phyloP scores from a whole-genome alignment of 139 green algal species.

The Chlorella sp. region DNA sequence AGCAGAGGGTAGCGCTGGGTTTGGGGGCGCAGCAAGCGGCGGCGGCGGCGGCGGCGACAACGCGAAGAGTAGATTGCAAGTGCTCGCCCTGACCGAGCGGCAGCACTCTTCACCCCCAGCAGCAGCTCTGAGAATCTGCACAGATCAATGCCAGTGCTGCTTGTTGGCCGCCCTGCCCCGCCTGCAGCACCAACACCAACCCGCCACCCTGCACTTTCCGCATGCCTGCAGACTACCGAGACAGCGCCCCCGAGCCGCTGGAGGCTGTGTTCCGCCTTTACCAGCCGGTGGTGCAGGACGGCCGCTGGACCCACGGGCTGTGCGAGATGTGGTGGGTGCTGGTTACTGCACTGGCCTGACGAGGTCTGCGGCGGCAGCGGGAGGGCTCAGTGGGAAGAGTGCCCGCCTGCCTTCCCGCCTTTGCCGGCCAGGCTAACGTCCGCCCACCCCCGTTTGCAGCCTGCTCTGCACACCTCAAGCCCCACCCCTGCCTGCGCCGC shows the following conservation, averaged over 20 bases:
- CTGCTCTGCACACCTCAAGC: neutral
- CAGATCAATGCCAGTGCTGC: no score
- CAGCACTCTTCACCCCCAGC: no score
- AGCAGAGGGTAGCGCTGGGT: neutral
- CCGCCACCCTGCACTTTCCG: neutral
- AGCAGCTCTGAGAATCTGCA: no score
- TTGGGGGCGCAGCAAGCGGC: no score
- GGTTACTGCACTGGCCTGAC: neutral
- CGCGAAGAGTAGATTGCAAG: neutral
- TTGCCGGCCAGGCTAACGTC: no score
- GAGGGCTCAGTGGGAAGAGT: neutral
- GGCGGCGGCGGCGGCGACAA: no score
- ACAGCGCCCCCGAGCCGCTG: constrained; percentile 24
- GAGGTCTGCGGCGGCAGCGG: neutral
- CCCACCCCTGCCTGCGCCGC: neutral
- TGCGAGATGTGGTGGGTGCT: constrained; percentile 48
- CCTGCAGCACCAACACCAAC: no score
- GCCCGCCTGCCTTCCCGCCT: neutral
- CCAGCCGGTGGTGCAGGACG: constrained; percentile 32
- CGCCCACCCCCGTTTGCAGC: no score
- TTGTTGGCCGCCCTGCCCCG: neutral
- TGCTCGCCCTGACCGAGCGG: no score
- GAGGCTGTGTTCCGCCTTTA: constrained; percentile 22
- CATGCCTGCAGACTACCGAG: constrained; percentile 31
- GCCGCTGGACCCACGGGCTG: constrained; percentile 47